phyloP scores from a whole-genome alignment of 2,329 filamentous ascomycete species.

The Venturia aucupariae region DNA sequence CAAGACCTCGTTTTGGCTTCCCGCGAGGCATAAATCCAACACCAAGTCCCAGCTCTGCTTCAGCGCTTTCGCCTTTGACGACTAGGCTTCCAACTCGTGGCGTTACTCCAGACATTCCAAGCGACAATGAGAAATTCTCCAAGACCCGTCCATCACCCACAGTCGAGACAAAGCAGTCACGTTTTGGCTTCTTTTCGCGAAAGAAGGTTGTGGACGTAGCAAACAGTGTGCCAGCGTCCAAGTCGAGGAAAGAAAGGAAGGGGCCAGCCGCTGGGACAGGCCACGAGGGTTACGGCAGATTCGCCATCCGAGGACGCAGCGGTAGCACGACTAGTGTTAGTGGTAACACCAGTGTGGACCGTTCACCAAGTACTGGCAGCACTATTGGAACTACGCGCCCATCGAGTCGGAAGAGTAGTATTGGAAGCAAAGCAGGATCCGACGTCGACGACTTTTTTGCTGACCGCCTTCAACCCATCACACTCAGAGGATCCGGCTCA shows the following conservation, averaged over 20 bases:
- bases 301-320: conserved; percentile 54
- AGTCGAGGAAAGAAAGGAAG: conserved; percentile 52
- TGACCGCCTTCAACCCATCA: conserved; percentile 35
- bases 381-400: conserved; percentile 28
- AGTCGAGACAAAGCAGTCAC: conserved; percentile 51
- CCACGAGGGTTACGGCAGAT: conserved; percentile 72
- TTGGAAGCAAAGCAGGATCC: conserved; percentile 27
- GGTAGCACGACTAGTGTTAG: conserved; percentile 44
- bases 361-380: conserved; percentile 37
- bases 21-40: conserved; percentile 26
- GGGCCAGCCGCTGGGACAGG: conserved; percentile 88
- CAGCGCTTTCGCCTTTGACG: conserved; percentile 21
- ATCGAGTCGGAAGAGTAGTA: conserved; percentile 34
- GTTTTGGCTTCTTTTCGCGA: conserved; percentile 71
- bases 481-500: conserved; percentile 36
- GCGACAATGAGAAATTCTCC: conserved; percentile 24
- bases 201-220: conserved; percentile 58
- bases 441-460: conserved; percentile 38
- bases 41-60: conserved; percentile 26
- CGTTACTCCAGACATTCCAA: conserved; percentile 32
- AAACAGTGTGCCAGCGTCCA: conserved; percentile 40
- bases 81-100: conserved; percentile 22
- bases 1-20: conserved; percentile 18
- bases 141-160: conserved; percentile 36
- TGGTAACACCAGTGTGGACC: conserved; percentile 33